Percentiles rank a stretch among this genome's conserved stretches.
Evolutionary conservation across 176 grass and related monocot species (phyloP).

Genomic region (Aegilops umbellulata): DNA sequence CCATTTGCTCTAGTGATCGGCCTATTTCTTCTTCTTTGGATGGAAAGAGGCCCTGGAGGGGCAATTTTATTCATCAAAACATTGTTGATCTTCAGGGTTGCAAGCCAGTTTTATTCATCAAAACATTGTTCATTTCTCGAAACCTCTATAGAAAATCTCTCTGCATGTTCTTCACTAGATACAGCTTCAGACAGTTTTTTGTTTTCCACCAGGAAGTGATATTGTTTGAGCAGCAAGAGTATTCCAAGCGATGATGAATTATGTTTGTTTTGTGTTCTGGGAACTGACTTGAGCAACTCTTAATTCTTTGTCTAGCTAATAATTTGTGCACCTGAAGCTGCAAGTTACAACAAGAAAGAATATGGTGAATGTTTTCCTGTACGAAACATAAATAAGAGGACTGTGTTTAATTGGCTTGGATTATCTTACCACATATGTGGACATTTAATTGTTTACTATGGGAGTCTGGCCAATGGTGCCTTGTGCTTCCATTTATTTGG

Average conservation of each 20-base stretch:
- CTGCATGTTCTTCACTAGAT: no score
- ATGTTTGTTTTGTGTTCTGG: not conserved
- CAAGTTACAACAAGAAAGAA: not conserved
- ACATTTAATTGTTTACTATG: not conserved
- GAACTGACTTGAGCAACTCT: not conserved
- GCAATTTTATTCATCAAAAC: no score
- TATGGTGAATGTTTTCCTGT: not conserved
- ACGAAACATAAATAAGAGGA: not conserved
- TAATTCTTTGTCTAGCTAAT: not conserved
- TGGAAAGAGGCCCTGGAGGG: no score
- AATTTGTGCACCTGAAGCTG: not conserved
- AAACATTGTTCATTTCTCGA: no score
- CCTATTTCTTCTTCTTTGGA: no score
- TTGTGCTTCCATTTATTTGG: not conserved
- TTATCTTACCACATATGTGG: no score
- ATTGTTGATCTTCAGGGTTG: no score
- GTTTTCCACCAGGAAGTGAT: no score
- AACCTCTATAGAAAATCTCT: no score
- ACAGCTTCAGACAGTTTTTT: no score
- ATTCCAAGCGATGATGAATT: not conserved
- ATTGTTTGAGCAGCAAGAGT: not conserved
- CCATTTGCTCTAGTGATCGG: no score
- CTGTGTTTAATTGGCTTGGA: not conserved
- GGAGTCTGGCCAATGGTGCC: not conserved
- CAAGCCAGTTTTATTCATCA: no score